These are phyloP conservation scores for Tricladium varicosporioides DNA, from an alignment of 2,329 filamentous ascomycete genomes.

Conservation along the genomic window DNA sequence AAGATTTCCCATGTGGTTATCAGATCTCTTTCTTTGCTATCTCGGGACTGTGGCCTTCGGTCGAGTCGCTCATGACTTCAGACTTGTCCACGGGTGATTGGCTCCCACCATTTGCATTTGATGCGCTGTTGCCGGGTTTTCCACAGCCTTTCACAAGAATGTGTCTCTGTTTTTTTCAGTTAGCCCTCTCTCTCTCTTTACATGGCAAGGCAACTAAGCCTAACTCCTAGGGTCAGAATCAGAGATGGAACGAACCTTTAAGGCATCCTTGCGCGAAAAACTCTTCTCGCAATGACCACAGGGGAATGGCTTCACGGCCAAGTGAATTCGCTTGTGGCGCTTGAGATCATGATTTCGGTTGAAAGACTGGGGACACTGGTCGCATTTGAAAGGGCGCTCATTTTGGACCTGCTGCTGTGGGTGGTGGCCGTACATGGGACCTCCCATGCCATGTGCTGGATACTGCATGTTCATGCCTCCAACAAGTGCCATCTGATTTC, in stretches of 20 bases:
- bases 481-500: slow-evolving; percentile 69
- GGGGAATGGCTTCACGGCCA: slow-evolving; percentile 93
- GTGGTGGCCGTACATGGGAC: slow-evolving; percentile 59
- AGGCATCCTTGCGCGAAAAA: slow-evolving; percentile 92
- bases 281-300: slow-evolving; percentile 92
- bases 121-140: slow-evolving; percentile 36
- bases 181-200: slow-evolving; percentile 24
- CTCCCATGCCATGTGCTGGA: slow-evolving; percentile 45
- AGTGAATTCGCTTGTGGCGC: slow-evolving; percentile 90
- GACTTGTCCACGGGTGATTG: slow-evolving; percentile 31
- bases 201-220: slow-evolving; percentile 7
- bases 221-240: slow-evolving; percentile 18
- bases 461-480: slow-evolving; percentile 48
- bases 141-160: slow-evolving; percentile 68
- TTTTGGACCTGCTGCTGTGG: slow-evolving; percentile 55
- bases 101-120: slow-evolving; percentile 24
- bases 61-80: slow-evolving; percentile 33
- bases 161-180: slow-evolving; percentile 51
- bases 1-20: slow-evolving; percentile 1
- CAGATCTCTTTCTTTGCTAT: slow-evolving; percentile 28
- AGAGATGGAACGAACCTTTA: slow-evolving; percentile 70
- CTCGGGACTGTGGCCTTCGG: slow-evolving; percentile 26
- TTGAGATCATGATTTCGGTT: slow-evolving; percentile 97
- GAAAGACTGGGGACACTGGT: slow-evolving; percentile 88
- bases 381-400: slow-evolving; percentile 92